Conservation (phyloP, 2,329 filamentous ascomycete genomes). For the Nemania diffusa region DNA sequence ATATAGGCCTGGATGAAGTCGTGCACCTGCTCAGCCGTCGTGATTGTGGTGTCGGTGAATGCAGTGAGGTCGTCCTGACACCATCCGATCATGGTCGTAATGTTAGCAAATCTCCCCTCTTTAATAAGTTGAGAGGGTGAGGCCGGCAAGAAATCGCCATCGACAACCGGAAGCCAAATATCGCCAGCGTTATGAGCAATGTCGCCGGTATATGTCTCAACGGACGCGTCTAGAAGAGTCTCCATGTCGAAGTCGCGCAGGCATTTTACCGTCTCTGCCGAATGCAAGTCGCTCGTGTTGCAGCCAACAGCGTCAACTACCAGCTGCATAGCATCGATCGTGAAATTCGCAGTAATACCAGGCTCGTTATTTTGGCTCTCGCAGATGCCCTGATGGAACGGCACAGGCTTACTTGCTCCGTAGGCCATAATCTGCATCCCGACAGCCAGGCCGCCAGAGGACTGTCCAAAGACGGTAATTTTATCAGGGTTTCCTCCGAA, state of each 20-base stretch:
- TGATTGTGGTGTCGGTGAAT: slow-evolving; percentile 55
- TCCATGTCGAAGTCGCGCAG: slow-evolving; percentile 56
- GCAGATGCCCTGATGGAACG: slow-evolving; percentile 59
- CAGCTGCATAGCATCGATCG: slow-evolving; percentile 57
- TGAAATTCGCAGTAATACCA: slow-evolving; percentile 60
- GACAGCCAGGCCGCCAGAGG: slow-evolving; percentile 51
- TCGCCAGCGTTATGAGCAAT: slow-evolving; percentile 61
- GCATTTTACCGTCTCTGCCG: slow-evolving; percentile 57
- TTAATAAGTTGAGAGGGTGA: slow-evolving; percentile 55
- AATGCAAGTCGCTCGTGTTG: slow-evolving; percentile 54
- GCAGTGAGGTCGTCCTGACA: slow-evolving; percentile 57
- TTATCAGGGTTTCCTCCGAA: slow-evolving; percentile 58
- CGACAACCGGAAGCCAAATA: slow-evolving; percentile 61
- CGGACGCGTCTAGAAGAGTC: slow-evolving; percentile 56
- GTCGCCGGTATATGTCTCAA: slow-evolving; percentile 54
- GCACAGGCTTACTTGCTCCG: slow-evolving; percentile 54
- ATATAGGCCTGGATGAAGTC: slow-evolving; percentile 55
- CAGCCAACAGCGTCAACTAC: slow-evolving; percentile 58
- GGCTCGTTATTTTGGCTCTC: slow-evolving; percentile 62
- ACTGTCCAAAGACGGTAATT: slow-evolving; percentile 57
- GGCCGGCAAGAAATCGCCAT: slow-evolving; percentile 61
- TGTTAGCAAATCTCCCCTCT: slow-evolving; percentile 55
- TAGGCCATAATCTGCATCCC: slow-evolving; percentile 62
- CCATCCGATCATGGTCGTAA: slow-evolving; percentile 57
- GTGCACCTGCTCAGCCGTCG: slow-evolving; percentile 53